Percentiles rank a stretch among this genome's conserved stretches.
Conservation (phyloP, 2,329 filamentous ascomycete genomes). For the Monosporascus sp. region DNA sequence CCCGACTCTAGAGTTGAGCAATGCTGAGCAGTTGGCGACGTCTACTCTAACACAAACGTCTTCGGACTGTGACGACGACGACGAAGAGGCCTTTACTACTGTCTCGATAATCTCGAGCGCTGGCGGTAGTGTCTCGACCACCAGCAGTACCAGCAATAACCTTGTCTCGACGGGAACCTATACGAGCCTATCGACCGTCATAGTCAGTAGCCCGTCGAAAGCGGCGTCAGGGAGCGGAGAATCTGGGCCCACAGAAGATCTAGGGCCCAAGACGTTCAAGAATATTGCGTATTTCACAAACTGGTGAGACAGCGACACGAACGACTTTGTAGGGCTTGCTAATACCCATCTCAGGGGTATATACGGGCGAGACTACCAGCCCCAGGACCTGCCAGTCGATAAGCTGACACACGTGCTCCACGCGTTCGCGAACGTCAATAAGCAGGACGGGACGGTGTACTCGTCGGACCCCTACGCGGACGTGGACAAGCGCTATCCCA, state of each 20-base stretch:
- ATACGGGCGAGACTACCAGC: constrained; percentile 51
- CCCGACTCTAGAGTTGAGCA: constrained; percentile 1
- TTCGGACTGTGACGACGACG: background rate
- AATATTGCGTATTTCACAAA: constrained; percentile 52
- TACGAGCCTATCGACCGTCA: background rate
- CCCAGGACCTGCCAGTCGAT: constrained; percentile 61
- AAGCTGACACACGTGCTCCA: constrained; percentile 72
- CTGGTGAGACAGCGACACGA: constrained; percentile 34
- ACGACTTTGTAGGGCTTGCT: background rate
- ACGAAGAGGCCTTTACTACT: background rate
- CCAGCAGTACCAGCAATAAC: background rate
- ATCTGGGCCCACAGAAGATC: background rate
- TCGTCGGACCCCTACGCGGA: constrained; percentile 62
- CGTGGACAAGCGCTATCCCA: constrained; percentile 60
- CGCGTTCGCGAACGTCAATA: constrained; percentile 42
- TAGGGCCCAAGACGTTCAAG: constrained; percentile 15
- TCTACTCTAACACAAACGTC: background rate
- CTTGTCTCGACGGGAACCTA: background rate
- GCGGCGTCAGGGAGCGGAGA: background rate
- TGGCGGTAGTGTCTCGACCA: background rate
- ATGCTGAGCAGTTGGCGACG: background rate
- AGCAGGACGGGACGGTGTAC: constrained; percentile 40
- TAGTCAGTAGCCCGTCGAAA: background rate
- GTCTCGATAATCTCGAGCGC: background rate
- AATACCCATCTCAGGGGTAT: constrained; percentile 30